phyloP scores from a whole-genome alignment of 2,329 filamentous ascomycete species.

The Xylariaceae sp. region DNA sequence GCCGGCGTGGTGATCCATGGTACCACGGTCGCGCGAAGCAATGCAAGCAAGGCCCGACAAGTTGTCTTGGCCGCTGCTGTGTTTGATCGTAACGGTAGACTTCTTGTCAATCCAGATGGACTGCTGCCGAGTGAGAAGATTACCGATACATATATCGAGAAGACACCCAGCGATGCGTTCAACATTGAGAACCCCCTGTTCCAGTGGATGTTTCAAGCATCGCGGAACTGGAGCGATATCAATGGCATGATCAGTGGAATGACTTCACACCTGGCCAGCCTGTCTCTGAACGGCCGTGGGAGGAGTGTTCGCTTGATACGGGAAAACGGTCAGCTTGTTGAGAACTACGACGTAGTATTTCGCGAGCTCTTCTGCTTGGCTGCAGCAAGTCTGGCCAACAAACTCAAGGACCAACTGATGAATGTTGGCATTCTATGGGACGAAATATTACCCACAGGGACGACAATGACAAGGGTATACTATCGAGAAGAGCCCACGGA shows the following conservation, averaged over 20 bases:
- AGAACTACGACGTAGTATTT: slow-evolving; percentile 72
- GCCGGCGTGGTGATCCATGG: slow-evolving; percentile 52
- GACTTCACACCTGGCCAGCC: slow-evolving; percentile 61
- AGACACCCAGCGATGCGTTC: slow-evolving; percentile 69
- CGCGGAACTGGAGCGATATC: slow-evolving; percentile 70
- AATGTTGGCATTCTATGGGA: slow-evolving; percentile 70
- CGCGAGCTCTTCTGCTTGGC: slow-evolving; percentile 80
- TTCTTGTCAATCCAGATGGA: slow-evolving; percentile 68
- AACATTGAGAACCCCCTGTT: slow-evolving; percentile 74
- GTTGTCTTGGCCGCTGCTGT: slow-evolving; percentile 58
- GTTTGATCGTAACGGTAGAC: slow-evolving; percentile 62
- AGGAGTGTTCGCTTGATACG: slow-evolving; percentile 43
- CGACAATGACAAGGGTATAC: slow-evolving; percentile 23
- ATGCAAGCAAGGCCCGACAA: slow-evolving; percentile 57
- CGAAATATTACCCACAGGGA: slow-evolving; percentile 66
- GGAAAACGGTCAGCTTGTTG: slow-evolving; percentile 55
- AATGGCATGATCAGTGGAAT: slow-evolving; percentile 67
- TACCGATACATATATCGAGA: slow-evolving; percentile 70
- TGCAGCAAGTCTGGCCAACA: slow-evolving; percentile 67
- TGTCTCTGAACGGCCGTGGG: slow-evolving; percentile 38
- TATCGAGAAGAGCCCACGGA: not conserved
- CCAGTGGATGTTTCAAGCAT: slow-evolving; percentile 82
- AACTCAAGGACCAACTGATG: slow-evolving; percentile 59
- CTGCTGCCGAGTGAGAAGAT: slow-evolving; percentile 70
- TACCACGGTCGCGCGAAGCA: slow-evolving; percentile 48